A percentile compares a stretch with the other conserved stretches of the same genome.
Conservation (phyloP, 805 yeast species). For the Soucietia sequanensis region DNA sequence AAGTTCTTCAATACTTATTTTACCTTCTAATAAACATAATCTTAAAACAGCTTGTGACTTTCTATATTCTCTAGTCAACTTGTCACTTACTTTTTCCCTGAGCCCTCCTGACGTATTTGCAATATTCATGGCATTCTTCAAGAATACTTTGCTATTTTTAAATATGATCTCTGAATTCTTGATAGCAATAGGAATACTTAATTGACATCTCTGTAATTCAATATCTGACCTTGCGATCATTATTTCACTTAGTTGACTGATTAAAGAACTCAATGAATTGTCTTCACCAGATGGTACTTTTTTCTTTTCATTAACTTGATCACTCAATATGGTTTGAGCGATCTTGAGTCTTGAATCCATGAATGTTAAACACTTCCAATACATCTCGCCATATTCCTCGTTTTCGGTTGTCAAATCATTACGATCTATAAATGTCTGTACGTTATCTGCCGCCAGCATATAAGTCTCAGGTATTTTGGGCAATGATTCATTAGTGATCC, state of each 20-base stretch:
- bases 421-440: constrained; percentile 44
- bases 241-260: constrained; percentile 40
- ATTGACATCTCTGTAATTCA: constrained; percentile 47
- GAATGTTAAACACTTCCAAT: constrained; percentile 41
- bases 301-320: constrained; percentile 14
- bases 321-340: constrained; percentile 34
- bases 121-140: constrained; percentile 45
- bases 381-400: constrained; percentile 10
- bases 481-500: constrained; percentile 30
- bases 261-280: constrained; percentile 27
- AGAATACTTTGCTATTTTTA: constrained; percentile 39
- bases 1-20: constrained; percentile 24
- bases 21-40: constrained; percentile 45
- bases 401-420: constrained; percentile 13
- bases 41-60: constrained; percentile 46
- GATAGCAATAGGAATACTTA: constrained; percentile 28
- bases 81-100: constrained; percentile 46
- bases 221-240: constrained; percentile 53
- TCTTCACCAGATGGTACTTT: constrained; percentile 15
- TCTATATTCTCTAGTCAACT: constrained; percentile 38
- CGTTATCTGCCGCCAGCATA: constrained; percentile 43
- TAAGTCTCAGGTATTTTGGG: constrained; percentile 34
- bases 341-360: constrained; percentile 38
- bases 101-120: constrained; percentile 51
- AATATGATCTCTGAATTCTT: constrained; percentile 29